A percentile compares a stretch with the other conserved stretches of the same genome.
Conservation (phyloP, 352 stramenopile species). For the Phytophthora pseudosyringae region DNA sequence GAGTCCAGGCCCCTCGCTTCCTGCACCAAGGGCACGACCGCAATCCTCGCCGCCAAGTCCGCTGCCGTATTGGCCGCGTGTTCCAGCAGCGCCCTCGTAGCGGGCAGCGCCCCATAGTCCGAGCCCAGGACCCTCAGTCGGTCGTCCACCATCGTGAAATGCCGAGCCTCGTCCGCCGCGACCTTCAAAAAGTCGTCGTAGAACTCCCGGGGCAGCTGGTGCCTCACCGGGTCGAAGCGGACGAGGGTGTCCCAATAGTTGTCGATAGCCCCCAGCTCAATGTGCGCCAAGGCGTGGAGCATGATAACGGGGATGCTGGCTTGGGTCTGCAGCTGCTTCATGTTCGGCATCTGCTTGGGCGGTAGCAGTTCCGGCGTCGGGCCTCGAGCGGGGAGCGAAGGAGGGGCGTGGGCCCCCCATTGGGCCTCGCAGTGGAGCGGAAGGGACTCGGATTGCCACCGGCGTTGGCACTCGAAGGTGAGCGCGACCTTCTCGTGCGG, state of each 20-base stretch:
- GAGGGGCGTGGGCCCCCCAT: slow-evolving; percentile 48
- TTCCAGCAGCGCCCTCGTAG: slow-evolving; percentile 70
- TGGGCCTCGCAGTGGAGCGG: slow-evolving; percentile 37
- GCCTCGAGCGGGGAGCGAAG: slow-evolving; percentile 54
- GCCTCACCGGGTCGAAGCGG: slow-evolving; percentile 66
- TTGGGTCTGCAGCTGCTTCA: slow-evolving; percentile 68
- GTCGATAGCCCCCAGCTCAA: slow-evolving; percentile 86
- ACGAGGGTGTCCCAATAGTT: slow-evolving; percentile 91
- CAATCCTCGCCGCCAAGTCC: slow-evolving; percentile 73
- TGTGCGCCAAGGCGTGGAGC: slow-evolving; percentile 85
- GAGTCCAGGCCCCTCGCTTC: slow-evolving; percentile 83
- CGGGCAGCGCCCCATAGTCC: slow-evolving; percentile 70
- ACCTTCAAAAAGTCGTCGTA: slow-evolving; percentile 81
- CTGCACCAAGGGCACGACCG: slow-evolving; percentile 83
- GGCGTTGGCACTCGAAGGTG: slow-evolving; percentile 60
- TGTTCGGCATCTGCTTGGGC: slow-evolving; percentile 76
- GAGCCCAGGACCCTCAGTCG: slow-evolving; percentile 66
- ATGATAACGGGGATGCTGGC: slow-evolving; percentile 71
- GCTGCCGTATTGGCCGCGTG: slow-evolving; percentile 75
- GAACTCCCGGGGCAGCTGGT: slow-evolving; percentile 61
- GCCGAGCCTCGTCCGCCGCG: slow-evolving; percentile 76
- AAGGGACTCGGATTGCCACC: slow-evolving; percentile 50
- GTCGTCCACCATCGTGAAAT: slow-evolving; percentile 81
- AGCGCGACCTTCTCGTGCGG: slow-evolving; percentile 69
- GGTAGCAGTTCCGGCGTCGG: slow-evolving; percentile 52